A percentile compares a stretch with the other conserved stretches of the same genome.
Conservation (phyloP, 2,329 filamentous ascomycete species). For the Claviceps quebecensis region DNA sequence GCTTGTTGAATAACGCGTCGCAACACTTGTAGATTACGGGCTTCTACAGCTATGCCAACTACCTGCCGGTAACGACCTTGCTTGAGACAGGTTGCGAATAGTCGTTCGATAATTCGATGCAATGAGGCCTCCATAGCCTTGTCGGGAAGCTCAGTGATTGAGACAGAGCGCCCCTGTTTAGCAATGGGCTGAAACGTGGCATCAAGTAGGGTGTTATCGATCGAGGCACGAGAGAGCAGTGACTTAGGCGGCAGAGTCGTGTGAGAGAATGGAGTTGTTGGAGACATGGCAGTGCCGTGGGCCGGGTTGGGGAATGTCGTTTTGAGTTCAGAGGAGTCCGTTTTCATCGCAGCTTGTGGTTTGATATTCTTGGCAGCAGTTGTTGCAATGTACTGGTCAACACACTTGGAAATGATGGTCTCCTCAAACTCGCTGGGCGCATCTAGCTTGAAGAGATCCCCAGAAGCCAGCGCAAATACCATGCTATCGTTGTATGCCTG, state of each 20-base stretch:
- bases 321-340: conserved; percentile 53
- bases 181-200: conserved; percentile 38
- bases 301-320: conserved; percentile 61
- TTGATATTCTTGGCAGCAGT: conserved; percentile 37
- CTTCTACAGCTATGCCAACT: conserved; percentile 90
- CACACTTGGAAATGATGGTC: conserved; percentile 95
- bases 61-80: conserved; percentile 88
- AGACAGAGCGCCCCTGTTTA: conserved; percentile 40
- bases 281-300: conserved; percentile 64
- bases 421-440: conserved; percentile 91
- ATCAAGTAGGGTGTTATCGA: conserved; percentile 49
- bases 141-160: conserved; percentile 52
- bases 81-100: conserved; percentile 81
- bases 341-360: conserved; percentile 27
- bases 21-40: conserved; percentile 79
- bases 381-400: conserved; percentile 91
- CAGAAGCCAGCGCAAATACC: conserved; percentile 90
- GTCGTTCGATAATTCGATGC: conserved; percentile 68
- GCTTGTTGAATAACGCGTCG: conserved; percentile 76
- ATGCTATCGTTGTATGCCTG: conserved; percentile 99
- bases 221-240: conserved; percentile 70
- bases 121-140: conserved; percentile 65
- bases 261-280: conserved; percentile 90
- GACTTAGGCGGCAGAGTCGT: conserved; percentile 89
- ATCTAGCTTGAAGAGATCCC: conserved; percentile 88